Conservation (phyloP, 108 stramenopile genomes). For the Seminavis robusta region DNA sequence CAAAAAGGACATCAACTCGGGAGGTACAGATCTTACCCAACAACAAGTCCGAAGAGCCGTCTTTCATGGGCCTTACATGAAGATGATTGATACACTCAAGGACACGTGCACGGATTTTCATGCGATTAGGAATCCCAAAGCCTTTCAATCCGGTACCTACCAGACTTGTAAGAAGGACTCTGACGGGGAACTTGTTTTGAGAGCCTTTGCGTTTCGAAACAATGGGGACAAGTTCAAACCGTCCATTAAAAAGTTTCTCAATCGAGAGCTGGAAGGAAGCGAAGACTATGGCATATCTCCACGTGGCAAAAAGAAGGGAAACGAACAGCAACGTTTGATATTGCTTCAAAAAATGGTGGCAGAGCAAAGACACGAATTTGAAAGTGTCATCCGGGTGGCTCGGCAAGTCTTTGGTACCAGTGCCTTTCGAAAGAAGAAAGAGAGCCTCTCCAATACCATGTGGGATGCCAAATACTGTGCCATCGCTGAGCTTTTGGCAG, state of each 20-base stretch:
- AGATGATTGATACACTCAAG: conserved; percentile 8
- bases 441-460: background rate
- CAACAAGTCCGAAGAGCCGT: conserved; percentile 9
- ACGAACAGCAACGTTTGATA: no score
- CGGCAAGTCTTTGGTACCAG: background rate
- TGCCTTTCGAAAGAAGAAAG: conserved; percentile 5
- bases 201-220: conserved; percentile 3
- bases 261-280: no score
- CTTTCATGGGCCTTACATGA: conserved; percentile 7
- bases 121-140: no score
- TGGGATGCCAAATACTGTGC: conserved; percentile 6
- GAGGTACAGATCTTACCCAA: background rate
- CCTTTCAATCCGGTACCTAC: background rate
- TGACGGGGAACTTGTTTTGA: conserved; percentile 4
- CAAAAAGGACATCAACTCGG: conserved; percentile 12
- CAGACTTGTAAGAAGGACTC: conserved; percentile 3
- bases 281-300: no score
- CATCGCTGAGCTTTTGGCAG: background rate
- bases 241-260: no score
- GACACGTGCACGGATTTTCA: background rate
- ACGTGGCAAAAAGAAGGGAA: no score
- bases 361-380: conserved; percentile 8
- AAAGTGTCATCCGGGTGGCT: background rate
- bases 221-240: conserved; percentile 2
- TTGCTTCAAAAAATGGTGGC: no score